Conservation (phyloP, 164 flowering plant species). For the Akebia trifoliata region DNA sequence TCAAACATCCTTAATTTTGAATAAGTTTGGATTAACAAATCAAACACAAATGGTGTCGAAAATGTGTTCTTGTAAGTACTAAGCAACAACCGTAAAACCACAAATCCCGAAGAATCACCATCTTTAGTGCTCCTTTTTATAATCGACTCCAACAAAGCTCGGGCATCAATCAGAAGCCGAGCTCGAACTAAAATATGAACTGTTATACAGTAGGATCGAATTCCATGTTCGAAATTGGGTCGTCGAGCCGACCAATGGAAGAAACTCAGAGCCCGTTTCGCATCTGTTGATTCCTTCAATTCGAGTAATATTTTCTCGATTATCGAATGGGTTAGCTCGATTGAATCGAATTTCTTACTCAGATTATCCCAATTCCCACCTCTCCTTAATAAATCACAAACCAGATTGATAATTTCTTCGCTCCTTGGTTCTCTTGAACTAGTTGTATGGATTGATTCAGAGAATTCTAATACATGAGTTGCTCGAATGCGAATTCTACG, state of each 20-base stretch:
- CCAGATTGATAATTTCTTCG: not conserved
- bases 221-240: constrained; percentile 34
- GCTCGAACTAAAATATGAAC: constrained; percentile 60
- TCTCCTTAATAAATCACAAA: constrained; percentile 41
- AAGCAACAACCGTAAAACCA: constrained; percentile 43
- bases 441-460: constrained; percentile 7
- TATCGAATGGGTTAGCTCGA: constrained; percentile 28
- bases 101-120: constrained; percentile 17
- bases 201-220: constrained; percentile 41
- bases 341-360: constrained; percentile 22
- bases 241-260: constrained; percentile 72
- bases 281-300: constrained; percentile 54
- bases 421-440: not conserved
- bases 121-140: constrained; percentile 17
- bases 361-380: constrained; percentile 48
- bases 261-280: constrained; percentile 56
- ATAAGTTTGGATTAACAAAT: constrained; percentile 64
- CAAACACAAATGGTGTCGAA: constrained; percentile 59
- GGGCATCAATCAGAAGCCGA: constrained; percentile 47
- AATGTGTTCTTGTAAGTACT: constrained; percentile 29
- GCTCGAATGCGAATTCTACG: not conserved
- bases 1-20: constrained; percentile 62
- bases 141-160: constrained; percentile 54
- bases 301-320: constrained; percentile 46
- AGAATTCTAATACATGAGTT: not conserved